Percentiles rank a stretch among this genome's conserved stretches.
Evolutionary conservation across 2,329 filamentous ascomycete genomes (phyloP).

Genomic region (Claviceps lovelessii): DNA sequence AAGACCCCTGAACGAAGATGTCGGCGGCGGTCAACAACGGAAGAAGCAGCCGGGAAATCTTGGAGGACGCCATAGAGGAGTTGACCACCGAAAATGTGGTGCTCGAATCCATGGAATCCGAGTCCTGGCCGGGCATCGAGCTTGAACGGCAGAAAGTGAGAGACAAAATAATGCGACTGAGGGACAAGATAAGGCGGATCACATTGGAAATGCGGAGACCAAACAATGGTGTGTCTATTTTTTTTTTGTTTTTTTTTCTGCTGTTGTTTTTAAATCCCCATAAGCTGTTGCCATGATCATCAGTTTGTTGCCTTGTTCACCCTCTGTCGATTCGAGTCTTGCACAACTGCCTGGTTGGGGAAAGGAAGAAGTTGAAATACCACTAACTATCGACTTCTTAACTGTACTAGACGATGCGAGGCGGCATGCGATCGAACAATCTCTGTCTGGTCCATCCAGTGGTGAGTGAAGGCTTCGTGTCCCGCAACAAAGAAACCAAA

Average conservation of each 20-base stretch:
- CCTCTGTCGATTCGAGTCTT: neutral
- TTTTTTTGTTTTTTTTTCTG: neutral
- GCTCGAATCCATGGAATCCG: conserved; percentile 24
- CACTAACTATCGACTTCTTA: neutral
- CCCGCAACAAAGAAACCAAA: neutral
- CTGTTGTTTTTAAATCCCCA: no score
- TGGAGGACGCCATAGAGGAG: conserved; percentile 24
- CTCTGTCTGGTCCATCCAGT: neutral
- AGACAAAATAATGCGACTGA: conserved; percentile 15
- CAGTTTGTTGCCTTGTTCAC: neutral
- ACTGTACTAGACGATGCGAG: neutral
- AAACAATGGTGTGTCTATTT: neutral
- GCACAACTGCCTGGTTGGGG: neutral
- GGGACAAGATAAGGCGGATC: conserved; percentile 13
- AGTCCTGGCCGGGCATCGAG: conserved; percentile 16
- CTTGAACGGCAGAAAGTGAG: conserved; percentile 5
- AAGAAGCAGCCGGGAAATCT: neutral
- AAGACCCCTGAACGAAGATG: neutral
- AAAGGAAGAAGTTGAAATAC: neutral
- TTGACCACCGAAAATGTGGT: conserved; percentile 28
- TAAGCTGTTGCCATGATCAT: neutral
- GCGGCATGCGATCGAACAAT: neutral
- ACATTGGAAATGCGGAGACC: conserved; percentile 1
- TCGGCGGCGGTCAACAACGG: neutral
- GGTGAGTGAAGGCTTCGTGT: neutral